Base-by-base conservation (phyloP, 805 yeast genomes). In the Lachancea quebecensis region DNA sequence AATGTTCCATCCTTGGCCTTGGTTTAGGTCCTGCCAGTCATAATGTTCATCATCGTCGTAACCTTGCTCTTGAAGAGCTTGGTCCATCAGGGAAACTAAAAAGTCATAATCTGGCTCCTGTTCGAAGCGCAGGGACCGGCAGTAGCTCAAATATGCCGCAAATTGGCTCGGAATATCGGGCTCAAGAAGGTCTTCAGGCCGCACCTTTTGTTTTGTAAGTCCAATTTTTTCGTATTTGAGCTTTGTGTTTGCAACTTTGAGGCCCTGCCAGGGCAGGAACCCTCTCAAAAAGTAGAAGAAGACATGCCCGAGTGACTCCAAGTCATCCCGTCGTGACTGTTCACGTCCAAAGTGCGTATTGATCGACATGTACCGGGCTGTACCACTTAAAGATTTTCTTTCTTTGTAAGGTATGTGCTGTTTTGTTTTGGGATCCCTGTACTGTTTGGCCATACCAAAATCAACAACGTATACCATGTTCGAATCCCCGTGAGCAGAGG, bases 201-300 rank as follows among this genome's bases (percentile, higher is more conserved):
- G 75, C 1, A 89, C 79, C 12, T 82, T 73, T 59, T 82, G 81
- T 63, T 85, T 85, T 57, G 83, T 83, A 52, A 83, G 84, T 27
- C 93, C 93, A 62, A 85, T 85, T 60, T 84, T 85, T 63, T 85
- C 93, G 60, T 85, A 85, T 62, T 85, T 85, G 52, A 79, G 75
- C 62, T 85, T 85, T 62, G 85, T 85, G n/a, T 87, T 84, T 48
- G 88, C 88, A 1, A 91, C 93, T 65, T 84, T 85, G 49, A 85
- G 68, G n/a, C 95, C 95, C 67, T 85, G 95, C 95, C 95, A 85
- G 38, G 95, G 95, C 59, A 85, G 72, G 50, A 80, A 82, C 27
- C 95, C 93, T 58, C 85, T 75, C 45, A 84, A 64, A 57, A 85
- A 85, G 64, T 85, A 85, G 60, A 85, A 78, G 59, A 85, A 85